Evolutionary conservation across 2,329 filamentous ascomycete genomes (phyloP), one percentile per base, ranked within the genome.

Genomic region (Samsoniella hepiali): DNA sequence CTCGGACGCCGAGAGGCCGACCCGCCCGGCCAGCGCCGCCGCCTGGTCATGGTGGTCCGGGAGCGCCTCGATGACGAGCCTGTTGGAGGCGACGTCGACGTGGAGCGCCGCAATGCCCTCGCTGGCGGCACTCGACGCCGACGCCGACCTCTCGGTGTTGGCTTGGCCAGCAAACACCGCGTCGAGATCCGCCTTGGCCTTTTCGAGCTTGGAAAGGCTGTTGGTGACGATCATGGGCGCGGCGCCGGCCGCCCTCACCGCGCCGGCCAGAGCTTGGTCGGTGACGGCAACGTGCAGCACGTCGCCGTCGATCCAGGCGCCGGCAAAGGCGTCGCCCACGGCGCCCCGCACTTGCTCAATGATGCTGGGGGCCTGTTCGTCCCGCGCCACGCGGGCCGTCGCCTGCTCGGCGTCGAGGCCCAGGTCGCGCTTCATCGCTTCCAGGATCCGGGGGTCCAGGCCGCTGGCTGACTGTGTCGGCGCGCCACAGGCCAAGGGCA

Each of bases 381-480:
- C 76, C 17, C 74, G 72, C 66, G 73, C 72, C 62, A 78, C 75
- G 69, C 74, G 75, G 66, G 72, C 72, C 64, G 71, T 73, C 32
- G 75, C 76, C 68, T 75, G 71, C 66, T 72, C 71, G 59, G 75
- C 71, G 60, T 77, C 71, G 22, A 78, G 72, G 15, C 76, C 76
- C 58, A 78, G 68, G 70, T 78, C 76, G 66, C 76, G 76, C 74
- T 78, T 77, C 76, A 78, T 78, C 68, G 76, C 76, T 65, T 72
- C 74, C 60, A 78, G 70, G 66, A 77, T 74, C 69, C 74, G 67
- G 59, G 76, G 76, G 71, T 77, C 75, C n/a, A 78, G 73, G 67
- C 64, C 71, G 67, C 64, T 72, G 45, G 74, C 68, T 50, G 74
- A 64, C 57, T 72, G 67, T 32, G 74, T 71, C 62, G 75, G 76